Base-by-base conservation (phyloP, 169 alveolate genomes). In the Theileria parva region DNA sequence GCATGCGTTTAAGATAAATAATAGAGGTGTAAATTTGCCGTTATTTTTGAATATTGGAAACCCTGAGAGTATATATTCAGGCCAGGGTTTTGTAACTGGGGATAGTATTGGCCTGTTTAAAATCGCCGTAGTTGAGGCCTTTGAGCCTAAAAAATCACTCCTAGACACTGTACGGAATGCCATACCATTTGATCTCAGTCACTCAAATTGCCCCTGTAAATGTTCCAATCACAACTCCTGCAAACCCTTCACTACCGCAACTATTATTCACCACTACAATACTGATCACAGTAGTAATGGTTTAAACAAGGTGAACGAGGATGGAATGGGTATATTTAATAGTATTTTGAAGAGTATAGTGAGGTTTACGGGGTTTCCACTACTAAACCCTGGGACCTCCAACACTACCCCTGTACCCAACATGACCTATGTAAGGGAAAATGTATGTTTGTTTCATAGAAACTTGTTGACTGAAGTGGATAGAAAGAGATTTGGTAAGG, bases 51-150 rank as follows among this genome's bases (percentile, higher is more conserved):
- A 81, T 53, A 84, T 81, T n/a, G 60, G 77, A 51, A 30, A 69
- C 32, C 3, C 23, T 7, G 66, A 64, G 1, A 73, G 79, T 65
- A 44, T 65, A 5, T 53, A 81, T 51, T 55, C 77, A 2, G 85
- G 85, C 44, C 73, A 64, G 78, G 85, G 66, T 1, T 17, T 74
- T 1, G 77, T 75, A 0, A 64, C 57, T 60, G 28, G 12, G n/a
- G 55, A 71, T 19, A 64, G 32, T 15, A 72, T 81, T 9, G 88
- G 88, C 17, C 44, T 81, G 51, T 81, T 81, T 60, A 81, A 74
- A 71, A 48, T 81, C 39, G 64, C 88, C 13, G 25, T 66, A 30
- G 80, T 75, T 13, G 66, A 53, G 32, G 23, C 59, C 53, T 59
- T 75, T 15, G 66, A 53, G 32, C 81, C 87, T 0, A 15, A 34